Evolutionary conservation across 371 early-diverging fungal genomes (phyloP), one percentile per base, ranked within the genome.

Genomic region (Apophysomyces variabilis): DNA sequence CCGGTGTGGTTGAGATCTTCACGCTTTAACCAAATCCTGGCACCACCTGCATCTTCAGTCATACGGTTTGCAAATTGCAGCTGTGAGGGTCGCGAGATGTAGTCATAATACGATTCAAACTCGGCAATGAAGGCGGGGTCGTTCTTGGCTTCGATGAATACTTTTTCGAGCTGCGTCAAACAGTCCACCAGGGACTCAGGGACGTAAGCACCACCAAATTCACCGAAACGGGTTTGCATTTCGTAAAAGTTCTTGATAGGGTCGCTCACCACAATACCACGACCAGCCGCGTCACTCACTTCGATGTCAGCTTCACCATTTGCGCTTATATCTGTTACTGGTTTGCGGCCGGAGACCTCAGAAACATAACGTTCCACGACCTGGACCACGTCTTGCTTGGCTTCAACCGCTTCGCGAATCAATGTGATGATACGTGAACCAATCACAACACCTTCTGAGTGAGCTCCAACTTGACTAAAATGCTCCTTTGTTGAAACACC

Each of bases 1-100:
- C 99, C 99, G 38, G 99, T 98, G 77, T 99, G 98, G 84, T 97
- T 97, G 69, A 97, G 80, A 75, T 99, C 99, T 75, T 99, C 99
- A 69, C 99, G 93, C 87, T 99, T 99, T 69, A 99, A 85, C 95
- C 95, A 99, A 77, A 99, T 96, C 26, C 83, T 83, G 32, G 99
- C 97, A 60, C 98, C 98, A 38, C 87, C 87, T 58, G 85, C 82
- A 56, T 89, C 76, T 58, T 81, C 89, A 1, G 96, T 95, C 73
- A 97, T 76, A 12, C 95, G 90, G 58, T 90, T 89, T 21, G 98
- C 98, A 41, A 87, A 72, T 62, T 96, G 95, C 61, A 97, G 77
- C 57, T 90, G 88, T 47, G 96, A 96, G 47, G 94, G 95, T 44
- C 99, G 89, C 38, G 95, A 94, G 70, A 95, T 96, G 82, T 91